These are phyloP conservation scores for Exophiala bonariae DNA, from an alignment of 2,329 filamentous ascomycete species.

Conservation along the genomic window DNA sequence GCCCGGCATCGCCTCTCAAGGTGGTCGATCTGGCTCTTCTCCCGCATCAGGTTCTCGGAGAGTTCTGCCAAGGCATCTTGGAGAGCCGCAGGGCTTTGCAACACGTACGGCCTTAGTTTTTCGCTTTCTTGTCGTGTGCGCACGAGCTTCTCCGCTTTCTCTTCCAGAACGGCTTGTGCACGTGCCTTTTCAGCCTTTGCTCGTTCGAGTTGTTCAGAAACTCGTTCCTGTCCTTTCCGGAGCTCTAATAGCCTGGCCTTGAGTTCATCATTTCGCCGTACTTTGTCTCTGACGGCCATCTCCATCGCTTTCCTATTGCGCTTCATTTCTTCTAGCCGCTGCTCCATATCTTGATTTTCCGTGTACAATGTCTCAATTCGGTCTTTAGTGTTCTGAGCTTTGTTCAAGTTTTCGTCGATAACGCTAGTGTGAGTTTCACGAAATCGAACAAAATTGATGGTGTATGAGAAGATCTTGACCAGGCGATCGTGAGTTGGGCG, in stretches of 20 bases:
- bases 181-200: constrained; percentile 77
- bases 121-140: constrained; percentile 78
- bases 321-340: constrained; percentile 75
- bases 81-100: constrained; percentile 80
- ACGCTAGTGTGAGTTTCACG: constrained; percentile 86
- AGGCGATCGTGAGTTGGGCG: constrained; percentile 86
- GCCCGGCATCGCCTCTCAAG: constrained; percentile 86
- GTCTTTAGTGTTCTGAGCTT: constrained; percentile 79
- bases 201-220: constrained; percentile 78
- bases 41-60: constrained; percentile 71
- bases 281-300: constrained; percentile 78
- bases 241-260: constrained; percentile 80
- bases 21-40: constrained; percentile 82
- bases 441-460: constrained; percentile 98
- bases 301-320: constrained; percentile 79
- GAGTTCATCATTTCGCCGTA: constrained; percentile 80
- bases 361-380: constrained; percentile 82
- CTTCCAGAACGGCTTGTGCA: constrained; percentile 62
- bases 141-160: constrained; percentile 55
- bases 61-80: constrained; percentile 81
- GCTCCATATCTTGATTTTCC: constrained; percentile 85
- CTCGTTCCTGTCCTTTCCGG: constrained; percentile 76
- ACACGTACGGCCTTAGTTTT: constrained; percentile 87
- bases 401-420: constrained; percentile 93
- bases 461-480: constrained; percentile 92